Evolutionary conservation across 176 grass and related monocot genomes (phyloP), one percentile per base, ranked within the genome.

Genomic region (Oryza officinalis): DNA sequence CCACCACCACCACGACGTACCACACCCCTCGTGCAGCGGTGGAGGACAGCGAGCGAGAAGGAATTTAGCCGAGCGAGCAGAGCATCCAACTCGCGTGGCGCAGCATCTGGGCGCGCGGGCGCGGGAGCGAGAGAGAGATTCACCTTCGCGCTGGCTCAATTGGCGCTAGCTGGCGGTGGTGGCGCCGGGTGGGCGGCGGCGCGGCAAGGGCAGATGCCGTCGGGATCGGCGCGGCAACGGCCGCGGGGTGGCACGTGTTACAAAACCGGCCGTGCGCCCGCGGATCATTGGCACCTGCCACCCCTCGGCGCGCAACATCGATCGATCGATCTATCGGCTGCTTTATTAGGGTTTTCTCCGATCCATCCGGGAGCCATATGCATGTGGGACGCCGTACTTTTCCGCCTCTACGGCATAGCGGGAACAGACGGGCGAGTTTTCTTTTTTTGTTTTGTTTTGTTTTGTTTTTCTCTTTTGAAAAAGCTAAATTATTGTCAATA

Each of bases 221-320:
- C 18, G 66, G 72, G 72, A 86, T 82, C 59, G 72, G 38, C 26
- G 87, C 14, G 64, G 82, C 87, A 66, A 77, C 83, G 65, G 72
- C 72, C 43, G 52, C 52, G 57, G 6, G 59, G 52, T 14, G 72
- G 71, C 72, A 54, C 66, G 78, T 89, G 83, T 77, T 66, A 86
- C 78, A 86, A 72, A 89, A 59, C 70, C 72, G 67, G 57, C 66
- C 72, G 83, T 81, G 88, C 88, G 54, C 71, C 72, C 7, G 41
- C 65, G 41, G 78, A 89, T 89, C 60, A 25, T 77, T 30, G 83
- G 82, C 87, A 89, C 72, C 84, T 89, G 72, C 37, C 37, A 38
- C 37, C 8, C 37, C 37, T 38, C 37, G 33, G 35, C 35, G 35
- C 35, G 45, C 13, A 15, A 47, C 8, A 44, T 44, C 41, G 45